Percentiles rank a stretch among this genome's conserved stretches.
These are phyloP conservation scores for Coniochaeta prunicola DNA, from an alignment of 2,329 filamentous ascomycete genomes.

Conservation along the genomic window DNA sequence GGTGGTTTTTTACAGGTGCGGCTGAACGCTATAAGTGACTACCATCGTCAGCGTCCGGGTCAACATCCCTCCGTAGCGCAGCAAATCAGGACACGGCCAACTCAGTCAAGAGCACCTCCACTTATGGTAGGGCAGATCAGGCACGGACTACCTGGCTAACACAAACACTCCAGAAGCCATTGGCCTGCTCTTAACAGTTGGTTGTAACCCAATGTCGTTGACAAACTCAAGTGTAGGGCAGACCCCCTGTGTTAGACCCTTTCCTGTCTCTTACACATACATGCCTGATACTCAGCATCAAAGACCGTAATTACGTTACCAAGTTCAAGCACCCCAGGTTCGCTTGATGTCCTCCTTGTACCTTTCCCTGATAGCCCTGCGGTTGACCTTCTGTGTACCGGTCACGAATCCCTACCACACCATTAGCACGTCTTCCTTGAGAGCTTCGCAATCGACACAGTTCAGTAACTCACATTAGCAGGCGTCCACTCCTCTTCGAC, in stretches of 20 bases:
- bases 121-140: too few species aligned
- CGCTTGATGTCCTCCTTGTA: slow-evolving; percentile 43
- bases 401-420: slow-evolving; percentile 46
- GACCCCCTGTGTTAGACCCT: too few species aligned
- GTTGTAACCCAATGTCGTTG: too few species aligned
- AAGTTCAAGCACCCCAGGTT: background rate
- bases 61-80: background rate
- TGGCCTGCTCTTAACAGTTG: too few species aligned
- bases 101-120: too few species aligned
- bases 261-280: too few species aligned
- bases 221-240: too few species aligned
- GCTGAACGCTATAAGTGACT: background rate
- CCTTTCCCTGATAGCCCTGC: slow-evolving; percentile 39
- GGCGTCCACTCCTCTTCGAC: slow-evolving; percentile 86
- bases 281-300: background rate
- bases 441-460: background rate
- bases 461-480: slow-evolving; percentile 57
- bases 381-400: slow-evolving; percentile 55
- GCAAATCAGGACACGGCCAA: background rate
- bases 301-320: background rate
- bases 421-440: slow-evolving; percentile 5
- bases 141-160: too few species aligned
- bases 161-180: too few species aligned
- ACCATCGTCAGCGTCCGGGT: background rate
- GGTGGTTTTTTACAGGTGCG: background rate